Evolutionary conservation across 176 grass and related monocot genomes (phyloP), one percentile per base, ranked within the genome.

Genomic region (Oryza brachyantha): DNA sequence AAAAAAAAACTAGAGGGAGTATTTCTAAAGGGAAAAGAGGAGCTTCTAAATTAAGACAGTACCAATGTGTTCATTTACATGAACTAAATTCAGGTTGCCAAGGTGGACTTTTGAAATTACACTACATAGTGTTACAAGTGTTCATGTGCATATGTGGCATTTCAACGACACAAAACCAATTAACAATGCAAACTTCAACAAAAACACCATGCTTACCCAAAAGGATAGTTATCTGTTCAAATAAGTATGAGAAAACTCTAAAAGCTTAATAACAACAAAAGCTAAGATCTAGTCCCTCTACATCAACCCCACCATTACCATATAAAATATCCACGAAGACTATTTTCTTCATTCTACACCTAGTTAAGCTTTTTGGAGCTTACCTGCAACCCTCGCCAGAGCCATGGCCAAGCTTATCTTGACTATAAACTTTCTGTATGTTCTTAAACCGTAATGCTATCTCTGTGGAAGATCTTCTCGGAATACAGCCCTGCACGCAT

Each of bases 381-480:
- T 79, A 85, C 83, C 83, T 85, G 83, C 13, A 79, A 46, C 1
- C 59, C 59, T 52, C 74, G 29, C 7, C 73, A 38, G 21, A 8
- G 60, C 19, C 21, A 22, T 13, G 29, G 19, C n/a, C 5, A 3
- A 36, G 36, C 21, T 83, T 67, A 40, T 68, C 50, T 55, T 27
- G 69, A 64, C 63, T 66, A 84, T 54, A 64, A 80, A 63, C 12
- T 71, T 60, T 76, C 29, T 35, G 83, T 29, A 73, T 37, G 2
- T 52, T 74, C 41, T 61, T 57, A 32, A 80, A 68, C n/a, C 27
- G 72, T 57, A 42, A 73, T 70, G 85, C 83, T 80, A 88, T 65
- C 17, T n/a, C 17, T 29, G 3, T 42, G 80, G 75, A 73, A 29
- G 66, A 73, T 28, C 60, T 88, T 82, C 78, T 83, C 16, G 0